phyloP scores from a whole-genome alignment of 306 rosid species.

The Dryas octopetala region DNA sequence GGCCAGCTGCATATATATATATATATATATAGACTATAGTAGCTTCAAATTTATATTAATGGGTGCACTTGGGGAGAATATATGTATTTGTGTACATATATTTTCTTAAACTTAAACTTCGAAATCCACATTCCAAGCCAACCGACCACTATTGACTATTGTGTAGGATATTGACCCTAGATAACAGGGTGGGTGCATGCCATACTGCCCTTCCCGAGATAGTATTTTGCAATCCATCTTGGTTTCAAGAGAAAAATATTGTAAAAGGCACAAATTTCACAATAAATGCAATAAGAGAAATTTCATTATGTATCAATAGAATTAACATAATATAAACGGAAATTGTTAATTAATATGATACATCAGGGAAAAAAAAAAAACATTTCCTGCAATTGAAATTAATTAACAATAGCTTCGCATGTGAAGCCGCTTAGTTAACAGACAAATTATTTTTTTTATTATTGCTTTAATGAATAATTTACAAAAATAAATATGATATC shows the following conservation, averaged over 20 bases:
- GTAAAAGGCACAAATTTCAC: too few species aligned
- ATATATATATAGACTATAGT: neutral
- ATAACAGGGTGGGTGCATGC: neutral
- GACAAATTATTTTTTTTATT: neutral
- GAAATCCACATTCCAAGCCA: conserved; percentile 30
- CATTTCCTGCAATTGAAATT: too few species aligned
- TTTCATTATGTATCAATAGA: too few species aligned
- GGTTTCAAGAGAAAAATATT: neutral
- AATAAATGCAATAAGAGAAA: too few species aligned
- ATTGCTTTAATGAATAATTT: neutral
- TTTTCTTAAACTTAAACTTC: neutral
- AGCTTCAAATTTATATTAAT: neutral
- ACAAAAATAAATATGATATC: neutral
- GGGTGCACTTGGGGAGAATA: neutral
- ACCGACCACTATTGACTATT: conserved; percentile 20
- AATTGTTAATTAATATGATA: too few species aligned
- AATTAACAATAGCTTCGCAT: too few species aligned
- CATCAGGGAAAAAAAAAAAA: too few species aligned
- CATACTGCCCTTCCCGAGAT: neutral
- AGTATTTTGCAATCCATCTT: neutral
- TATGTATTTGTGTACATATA: neutral
- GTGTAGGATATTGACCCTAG: neutral
- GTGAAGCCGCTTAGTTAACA: too few species aligned
- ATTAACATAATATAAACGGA: too few species aligned
- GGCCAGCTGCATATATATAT: neutral